Evolutionary conservation across 2,329 filamentous ascomycete genomes (phyloP), one percentile per base, ranked within the genome.

Genomic region (Xylaria sp.): DNA sequence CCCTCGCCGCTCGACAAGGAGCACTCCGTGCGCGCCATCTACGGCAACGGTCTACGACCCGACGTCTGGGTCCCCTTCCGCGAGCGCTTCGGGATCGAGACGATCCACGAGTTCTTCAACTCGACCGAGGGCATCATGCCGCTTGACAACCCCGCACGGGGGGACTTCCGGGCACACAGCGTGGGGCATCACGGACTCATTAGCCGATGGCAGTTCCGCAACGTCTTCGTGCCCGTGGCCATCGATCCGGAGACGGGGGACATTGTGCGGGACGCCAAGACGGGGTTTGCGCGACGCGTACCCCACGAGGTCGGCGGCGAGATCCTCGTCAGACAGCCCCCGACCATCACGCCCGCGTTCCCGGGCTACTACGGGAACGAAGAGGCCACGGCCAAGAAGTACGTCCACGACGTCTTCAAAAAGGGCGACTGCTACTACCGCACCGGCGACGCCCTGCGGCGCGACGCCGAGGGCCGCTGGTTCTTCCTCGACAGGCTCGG

Each of bases 31-130:
- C 83, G 84, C 67, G 80, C 82, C 59, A 89, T 90, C 80, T 89
- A 85, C 73, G 90, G 90, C 65, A 92, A 92, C 74, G 90, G 90
- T 1, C 82, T 91, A 72, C 84, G 90, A 1, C 89, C 90, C 0
- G 90, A 93, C 72, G 87, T 92, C 0, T 93, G 90, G 90, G 78
- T 83, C 34, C 82, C 84, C 25, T 92, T 92, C 77, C 80, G 85
- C 46, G 85, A 90, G 56, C 84, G 89, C 13, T 91, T 91, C 75
- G 85, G 85, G 60, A 85, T 92, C 71, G 79, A 83, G 13, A 84
- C 86, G 32, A 87, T 94, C 1, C 83, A 82, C 68, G 92, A 94
- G 78, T 93, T 94, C 80, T 94, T 93, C 83, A 92, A 91, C 77
- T 91, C 89, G 66, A 92, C 90, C 1, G 92, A 94, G 78, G 90